Percentiles rank a stretch among this genome's conserved stretches.
These are phyloP conservation scores for Blastocystis sp. DNA, from an alignment of 352 stramenopile genomes.

Conservation along the genomic window DNA sequence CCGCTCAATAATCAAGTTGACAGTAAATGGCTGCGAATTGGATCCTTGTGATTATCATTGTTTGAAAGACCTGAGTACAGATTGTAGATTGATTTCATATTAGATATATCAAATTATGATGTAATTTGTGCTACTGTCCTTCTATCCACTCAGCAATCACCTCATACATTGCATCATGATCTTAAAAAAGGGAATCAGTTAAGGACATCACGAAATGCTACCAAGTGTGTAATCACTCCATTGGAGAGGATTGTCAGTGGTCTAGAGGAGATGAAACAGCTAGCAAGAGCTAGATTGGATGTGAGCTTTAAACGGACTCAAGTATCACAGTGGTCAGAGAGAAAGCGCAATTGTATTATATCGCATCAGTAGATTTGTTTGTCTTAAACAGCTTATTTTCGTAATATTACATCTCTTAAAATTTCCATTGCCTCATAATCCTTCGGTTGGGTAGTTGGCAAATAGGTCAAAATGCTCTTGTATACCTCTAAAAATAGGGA, in stretches of 20 bases:
- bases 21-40: neutral
- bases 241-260: neutral
- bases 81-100: neutral
- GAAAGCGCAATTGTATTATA: neutral
- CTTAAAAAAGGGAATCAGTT: no score
- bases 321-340: neutral
- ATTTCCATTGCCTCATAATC: neutral
- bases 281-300: neutral
- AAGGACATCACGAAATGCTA: no score
- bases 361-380: neutral
- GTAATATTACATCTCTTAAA: neutral
- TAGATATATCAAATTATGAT: neutral
- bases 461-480: neutral
- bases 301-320: no score
- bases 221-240: no score
- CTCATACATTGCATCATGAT: neutral
- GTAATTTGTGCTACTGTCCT: neutral
- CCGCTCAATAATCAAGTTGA: neutral
- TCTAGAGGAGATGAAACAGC: neutral
- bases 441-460: neutral
- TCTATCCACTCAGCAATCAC: neutral
- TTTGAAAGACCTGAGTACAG: neutral
- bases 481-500: neutral
- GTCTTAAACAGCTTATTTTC: neutral
- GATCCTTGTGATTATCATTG: neutral